phyloP scores from a whole-genome alignment of 2,329 filamentous ascomycete genomes.

The Madurella fahalii region DNA sequence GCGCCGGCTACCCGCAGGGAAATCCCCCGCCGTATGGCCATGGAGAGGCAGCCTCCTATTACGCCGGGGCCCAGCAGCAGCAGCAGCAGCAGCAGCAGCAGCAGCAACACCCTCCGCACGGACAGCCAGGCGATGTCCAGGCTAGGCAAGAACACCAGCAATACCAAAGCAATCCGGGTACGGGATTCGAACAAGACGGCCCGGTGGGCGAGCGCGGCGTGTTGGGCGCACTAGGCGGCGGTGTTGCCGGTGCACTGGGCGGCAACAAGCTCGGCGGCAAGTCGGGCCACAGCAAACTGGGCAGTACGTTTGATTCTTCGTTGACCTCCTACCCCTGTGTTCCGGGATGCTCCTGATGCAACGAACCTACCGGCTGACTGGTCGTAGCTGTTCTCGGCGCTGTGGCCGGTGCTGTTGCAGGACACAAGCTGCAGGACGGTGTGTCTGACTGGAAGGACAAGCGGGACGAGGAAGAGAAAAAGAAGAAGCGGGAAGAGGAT shows the following conservation, averaged over 20 bases:
- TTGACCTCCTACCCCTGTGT: too few relatives aligned
- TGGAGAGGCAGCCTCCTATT: slow-evolving; percentile 16
- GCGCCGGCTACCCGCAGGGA: slow-evolving; percentile 6
- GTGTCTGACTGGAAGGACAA: slow-evolving; percentile 38
- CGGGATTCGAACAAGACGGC: slow-evolving; percentile 16
- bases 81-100: not conserved
- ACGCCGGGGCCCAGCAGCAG: slow-evolving; percentile 9
- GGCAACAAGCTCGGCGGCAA: slow-evolving; percentile 39
- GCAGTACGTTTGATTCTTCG: slow-evolving; percentile 20
- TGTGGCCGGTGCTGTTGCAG: slow-evolving; percentile 39
- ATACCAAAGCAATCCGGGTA: not conserved
- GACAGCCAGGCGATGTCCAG: not conserved
- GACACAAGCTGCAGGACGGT: slow-evolving; percentile 40
- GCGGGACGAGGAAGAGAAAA: slow-evolving; percentile 36
- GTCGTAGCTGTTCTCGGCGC: slow-evolving; percentile 34
- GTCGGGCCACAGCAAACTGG: slow-evolving; percentile 30
- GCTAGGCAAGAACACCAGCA: slow-evolving; percentile 2
- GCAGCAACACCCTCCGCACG: not conserved
- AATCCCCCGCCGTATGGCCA: slow-evolving; percentile 7
- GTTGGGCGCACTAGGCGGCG: slow-evolving; percentile 38
- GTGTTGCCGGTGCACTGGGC: slow-evolving; percentile 38
- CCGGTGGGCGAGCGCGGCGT: slow-evolving; percentile 40
- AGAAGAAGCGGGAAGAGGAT: slow-evolving; percentile 26
- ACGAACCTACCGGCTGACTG: not conserved
- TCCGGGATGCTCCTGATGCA: not conserved